Conservation (phyloP, 2,329 filamentous ascomycete species). For the Penicillium sp. region DNA sequence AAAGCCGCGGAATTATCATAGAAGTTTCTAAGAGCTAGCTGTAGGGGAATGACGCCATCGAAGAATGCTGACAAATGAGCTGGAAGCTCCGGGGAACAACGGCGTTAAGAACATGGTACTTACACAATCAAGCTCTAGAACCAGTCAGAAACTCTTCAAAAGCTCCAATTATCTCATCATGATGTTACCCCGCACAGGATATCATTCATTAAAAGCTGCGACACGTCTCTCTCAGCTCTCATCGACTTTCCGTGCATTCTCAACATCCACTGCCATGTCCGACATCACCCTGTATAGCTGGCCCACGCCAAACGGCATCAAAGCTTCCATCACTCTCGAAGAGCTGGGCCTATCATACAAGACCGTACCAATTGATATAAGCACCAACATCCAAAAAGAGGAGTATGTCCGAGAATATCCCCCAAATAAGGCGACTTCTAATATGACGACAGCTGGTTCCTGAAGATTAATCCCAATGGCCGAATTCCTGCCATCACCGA, state of each 20-base stretch:
- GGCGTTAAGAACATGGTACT: background rate
- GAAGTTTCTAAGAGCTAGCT: no score
- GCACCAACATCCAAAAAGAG: constrained; percentile 47
- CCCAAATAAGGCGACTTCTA: background rate
- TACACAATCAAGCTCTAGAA: background rate
- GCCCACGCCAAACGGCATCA: constrained; percentile 36
- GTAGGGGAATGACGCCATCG: background rate
- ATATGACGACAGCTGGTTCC: constrained; percentile 37
- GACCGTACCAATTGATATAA: constrained; percentile 41
- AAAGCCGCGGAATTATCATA: no score
- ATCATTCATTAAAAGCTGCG: constrained; percentile 8
- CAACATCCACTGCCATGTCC: constrained; percentile 21
- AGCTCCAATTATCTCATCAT: background rate
- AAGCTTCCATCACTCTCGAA: constrained; percentile 39
- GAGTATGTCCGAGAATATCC: constrained; percentile 14
- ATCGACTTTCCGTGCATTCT: constrained; percentile 5
- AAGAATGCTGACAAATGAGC: background rate
- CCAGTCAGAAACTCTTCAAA: background rate
- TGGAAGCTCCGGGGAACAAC: background rate
- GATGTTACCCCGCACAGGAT: background rate
- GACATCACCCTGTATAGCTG: constrained; percentile 34
- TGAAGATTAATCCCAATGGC: constrained; percentile 52
- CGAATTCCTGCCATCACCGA: constrained; percentile 50
- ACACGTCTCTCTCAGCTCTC: constrained; percentile 7
- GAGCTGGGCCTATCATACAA: constrained; percentile 38